Percentiles rank a stretch among this genome's conserved stretches.
Conservation (phyloP, 345 rosid species). For the Syzygium grande region DNA sequence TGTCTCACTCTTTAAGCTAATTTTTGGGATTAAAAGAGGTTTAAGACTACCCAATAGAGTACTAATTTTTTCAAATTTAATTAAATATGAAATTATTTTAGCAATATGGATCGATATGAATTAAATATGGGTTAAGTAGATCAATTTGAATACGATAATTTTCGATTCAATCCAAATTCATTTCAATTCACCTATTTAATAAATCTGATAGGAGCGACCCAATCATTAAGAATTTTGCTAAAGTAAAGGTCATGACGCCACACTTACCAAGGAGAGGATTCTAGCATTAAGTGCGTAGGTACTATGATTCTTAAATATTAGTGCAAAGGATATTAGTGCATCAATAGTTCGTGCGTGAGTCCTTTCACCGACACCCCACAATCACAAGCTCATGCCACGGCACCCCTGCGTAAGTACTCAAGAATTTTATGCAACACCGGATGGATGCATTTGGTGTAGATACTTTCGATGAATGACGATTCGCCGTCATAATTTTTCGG, state of each 20-base stretch:
- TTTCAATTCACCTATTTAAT: no score
- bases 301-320: neutral
- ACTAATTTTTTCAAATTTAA: no score
- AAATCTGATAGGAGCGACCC: neutral
- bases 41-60: no score
- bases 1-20: no score
- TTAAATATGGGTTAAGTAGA: no score
- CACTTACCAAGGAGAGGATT: neutral
- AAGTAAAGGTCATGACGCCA: neutral
- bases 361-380: neutral
- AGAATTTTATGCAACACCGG: neutral
- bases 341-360: neutral
- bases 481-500: neutral
- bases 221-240: neutral
- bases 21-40: no score
- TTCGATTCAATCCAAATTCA: no score
- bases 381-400: neutral
- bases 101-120: no score
- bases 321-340: neutral
- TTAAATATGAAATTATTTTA: no score
- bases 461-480: neutral
- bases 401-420: neutral
- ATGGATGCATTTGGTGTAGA: neutral
- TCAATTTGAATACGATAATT: no score
- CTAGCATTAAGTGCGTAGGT: neutral